Evolutionary conservation across 2,329 filamentous ascomycete genomes (phyloP).

Genomic region (Trematosphaeria pertusa): DNA sequence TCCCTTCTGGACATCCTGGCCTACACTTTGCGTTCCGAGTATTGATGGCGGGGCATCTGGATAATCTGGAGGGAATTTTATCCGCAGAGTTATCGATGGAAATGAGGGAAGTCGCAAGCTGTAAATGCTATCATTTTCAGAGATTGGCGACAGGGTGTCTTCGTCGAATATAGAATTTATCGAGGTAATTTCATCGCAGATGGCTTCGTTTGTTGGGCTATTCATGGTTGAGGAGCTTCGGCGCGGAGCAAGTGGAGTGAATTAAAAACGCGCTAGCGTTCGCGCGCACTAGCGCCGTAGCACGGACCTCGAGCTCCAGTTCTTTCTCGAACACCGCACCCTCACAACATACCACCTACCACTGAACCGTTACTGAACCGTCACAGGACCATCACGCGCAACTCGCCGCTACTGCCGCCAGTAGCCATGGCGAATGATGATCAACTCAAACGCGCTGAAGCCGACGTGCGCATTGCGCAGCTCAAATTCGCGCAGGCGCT

Average conservation of each 20-base stretch:
- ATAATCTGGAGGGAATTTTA: constrained; percentile 77
- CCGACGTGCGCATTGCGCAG: constrained; percentile 34
- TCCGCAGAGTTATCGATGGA: constrained; percentile 59
- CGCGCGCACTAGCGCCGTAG: constrained; percentile 13
- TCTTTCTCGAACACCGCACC: no score
- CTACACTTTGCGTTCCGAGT: constrained; percentile 79
- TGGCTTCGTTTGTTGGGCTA: constrained; percentile 46
- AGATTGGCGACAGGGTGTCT: constrained; percentile 59
- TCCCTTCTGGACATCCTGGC: constrained; percentile 70
- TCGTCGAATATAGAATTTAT: constrained; percentile 86
- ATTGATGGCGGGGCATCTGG: constrained; percentile 76
- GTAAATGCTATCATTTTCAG: constrained; percentile 38
- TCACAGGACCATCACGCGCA: no score
- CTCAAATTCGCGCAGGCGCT: constrained; percentile 37
- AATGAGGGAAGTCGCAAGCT: constrained; percentile 71
- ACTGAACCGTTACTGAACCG: no score
- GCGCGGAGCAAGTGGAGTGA: neutral
- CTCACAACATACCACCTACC: no score
- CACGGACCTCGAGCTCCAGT: no score
- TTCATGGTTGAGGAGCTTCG: constrained; percentile 25
- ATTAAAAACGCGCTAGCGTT: no score
- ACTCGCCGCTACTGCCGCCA: constrained; percentile 11
- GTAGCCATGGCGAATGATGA: constrained; percentile 28
- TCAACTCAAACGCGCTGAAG: constrained; percentile 30
- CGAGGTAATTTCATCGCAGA: constrained; percentile 77